A percentile compares a stretch with the other conserved stretches of the same genome.
Conservation (phyloP, 768 basidiomycete species). For the Chalciporus chontae region DNA sequence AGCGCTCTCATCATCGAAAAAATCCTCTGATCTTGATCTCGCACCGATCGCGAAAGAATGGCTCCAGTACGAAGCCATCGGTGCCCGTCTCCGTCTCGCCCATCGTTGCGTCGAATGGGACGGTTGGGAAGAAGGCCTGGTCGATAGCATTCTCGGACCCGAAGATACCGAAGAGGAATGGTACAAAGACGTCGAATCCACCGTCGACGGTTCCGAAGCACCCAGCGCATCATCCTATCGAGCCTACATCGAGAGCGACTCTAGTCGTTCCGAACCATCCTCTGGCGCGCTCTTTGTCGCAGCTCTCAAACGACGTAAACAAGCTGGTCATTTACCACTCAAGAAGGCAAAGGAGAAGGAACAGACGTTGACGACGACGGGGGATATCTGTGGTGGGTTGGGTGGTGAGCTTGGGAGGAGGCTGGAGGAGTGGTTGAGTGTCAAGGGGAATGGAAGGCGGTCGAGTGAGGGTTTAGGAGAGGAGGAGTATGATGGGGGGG, state of each 20-base stretch:
- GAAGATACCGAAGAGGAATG: conserved; percentile 71
- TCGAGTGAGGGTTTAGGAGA: conserved; percentile 8
- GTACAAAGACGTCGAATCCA: conserved; percentile 45
- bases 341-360: conserved; percentile 64
- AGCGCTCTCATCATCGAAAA: conserved; percentile 22
- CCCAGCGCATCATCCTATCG: conserved; percentile 12
- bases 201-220: conserved; percentile 17
- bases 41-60: conserved; percentile 58
- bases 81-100: conserved; percentile 65
- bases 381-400: conserved; percentile 75
- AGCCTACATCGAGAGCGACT: neutral
- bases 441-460: conserved; percentile 25
- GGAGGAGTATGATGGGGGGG: conserved; percentile 26
- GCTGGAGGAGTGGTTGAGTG: conserved; percentile 70
- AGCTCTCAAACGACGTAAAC: conserved; percentile 31
- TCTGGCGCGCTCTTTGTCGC: conserved; percentile 22
- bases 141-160: conserved; percentile 69
- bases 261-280: conserved; percentile 12
- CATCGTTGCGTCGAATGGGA: conserved; percentile 87
- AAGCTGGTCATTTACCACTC: conserved; percentile 48
- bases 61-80: conserved; percentile 67
- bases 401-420: conserved; percentile 75
- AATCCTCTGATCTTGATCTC: conserved; percentile 28
- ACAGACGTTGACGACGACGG: conserved; percentile 65
- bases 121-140: conserved; percentile 86